phyloP scores from a whole-genome alignment of 805 yeast genomes.

The Jamesozyma lodderae region DNA sequence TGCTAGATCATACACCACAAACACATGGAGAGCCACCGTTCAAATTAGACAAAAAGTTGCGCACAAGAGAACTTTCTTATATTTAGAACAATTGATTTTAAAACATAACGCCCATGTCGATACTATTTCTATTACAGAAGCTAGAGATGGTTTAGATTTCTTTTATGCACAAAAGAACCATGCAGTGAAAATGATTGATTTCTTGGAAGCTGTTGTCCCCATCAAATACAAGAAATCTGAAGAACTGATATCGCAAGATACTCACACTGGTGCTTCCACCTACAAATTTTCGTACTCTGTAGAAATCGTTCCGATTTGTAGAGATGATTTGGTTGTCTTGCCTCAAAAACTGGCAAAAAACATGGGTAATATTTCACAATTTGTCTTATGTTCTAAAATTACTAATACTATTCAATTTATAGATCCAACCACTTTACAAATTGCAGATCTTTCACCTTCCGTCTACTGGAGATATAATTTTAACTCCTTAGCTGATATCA shows the following conservation, averaged over 20 bases:
- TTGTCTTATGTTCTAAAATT: constrained; percentile 77
- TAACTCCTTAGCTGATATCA: constrained; percentile 60
- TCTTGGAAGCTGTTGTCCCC: constrained; percentile 78
- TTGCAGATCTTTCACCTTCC: constrained; percentile 60
- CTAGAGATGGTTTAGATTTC: constrained; percentile 91
- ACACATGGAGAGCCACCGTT: constrained; percentile 97
- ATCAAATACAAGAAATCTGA: constrained; percentile 74
- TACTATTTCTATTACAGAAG: constrained; percentile 86
- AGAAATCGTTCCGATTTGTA: constrained; percentile 92
- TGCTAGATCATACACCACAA: constrained; percentile 92
- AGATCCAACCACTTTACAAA: constrained; percentile 74
- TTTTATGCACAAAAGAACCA: constrained; percentile 82
- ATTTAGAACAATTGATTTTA: constrained; percentile 88
- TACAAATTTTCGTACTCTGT: constrained; percentile 89
- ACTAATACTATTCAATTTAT: constrained; percentile 78
- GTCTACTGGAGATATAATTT: constrained; percentile 82
- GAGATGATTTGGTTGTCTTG: constrained; percentile 88
- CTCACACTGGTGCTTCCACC: constrained; percentile 78
- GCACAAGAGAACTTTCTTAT: constrained; percentile 93
- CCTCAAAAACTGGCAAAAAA: constrained; percentile 81
- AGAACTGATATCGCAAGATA: constrained; percentile 85
- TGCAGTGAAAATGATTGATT: constrained; percentile 90
- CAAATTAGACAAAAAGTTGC: constrained; percentile 96
- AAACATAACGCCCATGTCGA: constrained; percentile 89
- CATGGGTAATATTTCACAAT: constrained; percentile 71